Conservation (phyloP, 768 basidiomycete genomes). For the Agrocybe praecox region DNA sequence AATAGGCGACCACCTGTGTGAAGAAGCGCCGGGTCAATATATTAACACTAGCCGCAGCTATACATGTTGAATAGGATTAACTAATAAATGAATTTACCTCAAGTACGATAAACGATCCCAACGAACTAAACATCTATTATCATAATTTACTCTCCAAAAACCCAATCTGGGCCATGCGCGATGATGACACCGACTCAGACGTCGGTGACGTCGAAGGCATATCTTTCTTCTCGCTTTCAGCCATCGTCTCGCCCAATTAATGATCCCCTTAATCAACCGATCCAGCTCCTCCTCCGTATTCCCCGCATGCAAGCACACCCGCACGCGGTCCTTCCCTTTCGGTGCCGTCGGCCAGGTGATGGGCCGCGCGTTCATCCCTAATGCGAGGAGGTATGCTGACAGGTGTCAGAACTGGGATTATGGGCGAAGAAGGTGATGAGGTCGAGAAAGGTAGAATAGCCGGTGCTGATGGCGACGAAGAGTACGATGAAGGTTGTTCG, state of each 20-base stretch:
- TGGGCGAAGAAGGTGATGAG: conserved; percentile 56
- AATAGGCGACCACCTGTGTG: too few species aligned
- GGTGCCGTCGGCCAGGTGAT: conserved; percentile 92
- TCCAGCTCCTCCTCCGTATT: conserved; percentile 70
- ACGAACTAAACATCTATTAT: too few species aligned
- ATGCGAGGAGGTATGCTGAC: conserved; percentile 59
- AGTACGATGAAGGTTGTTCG: conserved; percentile 20
- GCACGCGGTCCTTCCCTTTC: conserved; percentile 78
- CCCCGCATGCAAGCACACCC: conserved; percentile 86
- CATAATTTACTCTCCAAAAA: conserved; percentile 14
- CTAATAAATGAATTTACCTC: too few species aligned
- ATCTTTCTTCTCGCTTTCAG: background rate
- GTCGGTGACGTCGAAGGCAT: too few species aligned
- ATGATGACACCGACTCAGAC: background rate
- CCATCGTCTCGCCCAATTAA: conserved; percentile 50
- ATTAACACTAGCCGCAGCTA: too few species aligned
- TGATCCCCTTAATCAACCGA: conserved; percentile 50
- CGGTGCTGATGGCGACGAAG: background rate
- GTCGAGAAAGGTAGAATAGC: too few species aligned
- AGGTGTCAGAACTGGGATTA: conserved; percentile 87
- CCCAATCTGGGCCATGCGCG: background rate
- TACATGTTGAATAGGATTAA: too few species aligned
- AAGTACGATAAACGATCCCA: too few species aligned
- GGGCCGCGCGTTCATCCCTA: conserved; percentile 68
- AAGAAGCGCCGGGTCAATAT: too few species aligned